phyloP scores from a whole-genome alignment of 2,329 filamentous ascomycete genomes.

The Spiromastix sp. region DNA sequence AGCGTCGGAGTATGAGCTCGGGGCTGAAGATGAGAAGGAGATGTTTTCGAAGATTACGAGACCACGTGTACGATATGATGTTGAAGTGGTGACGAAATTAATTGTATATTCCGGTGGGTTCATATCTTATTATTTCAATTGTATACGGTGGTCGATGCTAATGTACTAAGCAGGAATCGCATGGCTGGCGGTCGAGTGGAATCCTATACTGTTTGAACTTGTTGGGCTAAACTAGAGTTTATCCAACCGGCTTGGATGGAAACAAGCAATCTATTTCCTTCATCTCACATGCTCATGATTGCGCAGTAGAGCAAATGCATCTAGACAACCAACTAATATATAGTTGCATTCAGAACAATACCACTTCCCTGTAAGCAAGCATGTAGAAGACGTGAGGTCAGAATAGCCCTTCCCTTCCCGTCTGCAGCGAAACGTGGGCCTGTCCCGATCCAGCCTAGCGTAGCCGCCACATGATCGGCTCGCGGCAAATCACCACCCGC shows the following conservation, averaged over 20 bases:
- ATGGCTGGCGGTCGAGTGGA: constrained; percentile 67
- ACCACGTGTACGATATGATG: constrained; percentile 87
- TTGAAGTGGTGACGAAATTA: constrained; percentile 95
- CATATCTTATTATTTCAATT: constrained; percentile 1
- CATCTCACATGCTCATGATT: too few species aligned
- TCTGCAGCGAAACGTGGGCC: not conserved
- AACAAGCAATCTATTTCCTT: too few species aligned
- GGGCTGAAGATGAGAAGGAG: constrained; percentile 54
- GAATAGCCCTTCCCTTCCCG: not conserved
- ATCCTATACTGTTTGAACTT: constrained; percentile 61
- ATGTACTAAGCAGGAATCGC: constrained; percentile 54
- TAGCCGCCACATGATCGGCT: too few species aligned
- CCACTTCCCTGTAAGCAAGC: not conserved
- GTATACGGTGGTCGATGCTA: constrained; percentile 5
- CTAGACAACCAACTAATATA: not conserved
- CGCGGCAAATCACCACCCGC: too few species aligned
- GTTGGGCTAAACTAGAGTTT: constrained; percentile 34
- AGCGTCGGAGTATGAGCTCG: constrained; percentile 21
- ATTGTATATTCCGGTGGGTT: constrained; percentile 81
- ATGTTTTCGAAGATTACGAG: constrained; percentile 77
- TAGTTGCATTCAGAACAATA: not conserved
- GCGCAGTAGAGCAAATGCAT: too few species aligned
- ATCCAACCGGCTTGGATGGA: too few species aligned
- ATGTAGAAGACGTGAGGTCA: not conserved
- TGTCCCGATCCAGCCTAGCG: not conserved